phyloP scores from a whole-genome alignment of 495 filamentous ascomycete genomes.

The Usnea hakonensis region DNA sequence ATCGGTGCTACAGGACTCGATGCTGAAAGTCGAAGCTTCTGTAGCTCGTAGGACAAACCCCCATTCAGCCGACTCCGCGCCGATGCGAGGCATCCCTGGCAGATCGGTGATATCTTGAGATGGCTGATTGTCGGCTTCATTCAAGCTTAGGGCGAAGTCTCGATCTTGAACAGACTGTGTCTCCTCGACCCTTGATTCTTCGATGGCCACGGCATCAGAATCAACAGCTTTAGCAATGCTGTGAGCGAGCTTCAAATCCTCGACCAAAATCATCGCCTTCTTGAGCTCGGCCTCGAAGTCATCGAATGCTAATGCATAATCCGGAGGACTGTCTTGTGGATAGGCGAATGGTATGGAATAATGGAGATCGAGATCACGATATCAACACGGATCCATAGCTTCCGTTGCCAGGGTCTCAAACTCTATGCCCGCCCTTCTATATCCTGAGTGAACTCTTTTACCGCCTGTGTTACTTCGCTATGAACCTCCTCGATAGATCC shows the following conservation, averaged over 20 bases:
- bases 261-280: constrained; percentile 17
- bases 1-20: background rate
- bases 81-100: background rate
- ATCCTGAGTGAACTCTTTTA: too few relatives aligned
- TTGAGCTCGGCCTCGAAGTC: constrained; percentile 23
- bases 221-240: constrained; percentile 5
- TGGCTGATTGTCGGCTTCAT: background rate
- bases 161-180: constrained; percentile 1
- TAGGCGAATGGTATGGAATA: too few relatives aligned
- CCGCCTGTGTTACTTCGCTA: too few relatives aligned
- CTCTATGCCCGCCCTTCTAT: background rate
- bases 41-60: background rate
- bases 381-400: too few relatives aligned
- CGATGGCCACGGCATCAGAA: background rate
- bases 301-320: constrained; percentile 22
- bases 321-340: constrained; percentile 21
- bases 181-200: constrained; percentile 1
- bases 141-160: background rate
- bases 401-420: too few relatives aligned
- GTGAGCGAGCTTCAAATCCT: constrained; percentile 22
- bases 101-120: background rate
- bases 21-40: background rate
- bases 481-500: too few relatives aligned
- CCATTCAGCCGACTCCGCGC: background rate
- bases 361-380: too few relatives aligned